Percentiles rank a stretch among this genome's conserved stretches.
Conservation (phyloP, 176 grass and related monocot species). For the Tillandsia leiboldiana region DNA sequence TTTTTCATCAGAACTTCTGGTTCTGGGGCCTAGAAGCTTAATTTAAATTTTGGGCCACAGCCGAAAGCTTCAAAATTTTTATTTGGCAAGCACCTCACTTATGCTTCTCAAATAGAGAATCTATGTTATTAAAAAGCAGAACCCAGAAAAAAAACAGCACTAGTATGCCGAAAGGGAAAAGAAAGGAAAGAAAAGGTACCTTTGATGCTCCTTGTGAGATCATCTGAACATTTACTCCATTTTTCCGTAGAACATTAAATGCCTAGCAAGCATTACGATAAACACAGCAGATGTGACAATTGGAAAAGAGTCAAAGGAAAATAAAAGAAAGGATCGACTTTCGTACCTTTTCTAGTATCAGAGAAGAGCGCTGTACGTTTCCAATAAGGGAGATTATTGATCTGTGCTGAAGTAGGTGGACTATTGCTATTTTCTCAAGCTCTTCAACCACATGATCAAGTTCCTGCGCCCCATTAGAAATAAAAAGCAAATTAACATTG, state of each 20-base stretch:
- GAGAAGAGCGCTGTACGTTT: constrained; percentile 58
- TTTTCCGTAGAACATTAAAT: constrained; percentile 75
- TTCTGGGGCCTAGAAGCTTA: too few relatives aligned
- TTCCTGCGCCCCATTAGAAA: constrained; percentile 32
- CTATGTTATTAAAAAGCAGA: too few relatives aligned
- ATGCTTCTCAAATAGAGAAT: too few relatives aligned
- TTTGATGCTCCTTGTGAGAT: constrained; percentile 96
- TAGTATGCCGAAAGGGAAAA: background rate
- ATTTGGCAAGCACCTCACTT: too few relatives aligned
- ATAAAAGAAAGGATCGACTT: constrained; percentile 5
- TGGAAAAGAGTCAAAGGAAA: background rate
- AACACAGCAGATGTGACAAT: background rate
- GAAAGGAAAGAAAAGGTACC: constrained; percentile 27
- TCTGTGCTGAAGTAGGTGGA: constrained; percentile 80
- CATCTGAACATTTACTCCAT: constrained; percentile 81
- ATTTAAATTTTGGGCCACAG: too few relatives aligned
- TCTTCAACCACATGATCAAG: constrained; percentile 84
- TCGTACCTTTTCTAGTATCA: constrained; percentile 77
- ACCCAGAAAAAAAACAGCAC: too few relatives aligned
- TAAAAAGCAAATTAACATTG: background rate
- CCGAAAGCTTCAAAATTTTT: too few relatives aligned
- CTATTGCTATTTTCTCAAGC: constrained; percentile 87
- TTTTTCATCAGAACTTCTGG: too few relatives aligned
- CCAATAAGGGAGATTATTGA: constrained; percentile 86
- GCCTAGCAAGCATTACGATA: constrained; percentile 39